Evolutionary conservation across 768 basidiomycete genomes (phyloP), one percentile per base, ranked within the genome.

Genomic region (Boletus patriciae): DNA sequence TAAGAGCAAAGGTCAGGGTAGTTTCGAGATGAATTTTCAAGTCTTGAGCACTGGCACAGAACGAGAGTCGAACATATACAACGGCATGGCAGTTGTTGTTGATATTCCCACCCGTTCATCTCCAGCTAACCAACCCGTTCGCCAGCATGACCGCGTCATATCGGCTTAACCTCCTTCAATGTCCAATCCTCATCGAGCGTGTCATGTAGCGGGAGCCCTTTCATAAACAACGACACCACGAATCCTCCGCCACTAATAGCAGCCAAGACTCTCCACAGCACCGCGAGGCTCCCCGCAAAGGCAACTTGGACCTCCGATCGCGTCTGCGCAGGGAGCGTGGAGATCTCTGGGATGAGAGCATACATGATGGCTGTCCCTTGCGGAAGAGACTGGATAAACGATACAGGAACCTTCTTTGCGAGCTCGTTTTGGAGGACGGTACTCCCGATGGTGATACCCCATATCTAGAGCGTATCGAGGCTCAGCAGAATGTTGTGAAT

Each of bases 401-500:
- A 68, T 0, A 48, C 43, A 0, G 83, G 81, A 0, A 85, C 75
- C 4, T 64, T 63, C 36, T 64, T 68, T 10, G 63, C 64, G 16
- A 85, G 75, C 51, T 77, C 55, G 63, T 83, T 85, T 59, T 81
- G 79, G 2, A 85, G 71, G 40, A 84, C 73, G 0, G 78, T 75
- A 9, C 73, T 71, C 6, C 78, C 77, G 51, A 85, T 74, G 0
- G 77, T 72, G 46, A 83, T 69, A 6, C 83, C 83, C 77, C 81
- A 80, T 7, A 72, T 70, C 76, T 83, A 66, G 6, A 1, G 37
- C 12, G 12, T 11, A 25, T 11, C n/a, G 16, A 27, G 10, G 7
- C 8, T 21, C 13, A 38, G 15, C 11, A 46, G 18, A n/a, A 5
- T 19, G 21, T 42, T 42, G 21, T 15, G 12, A 13, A 41, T 11